phyloP scores from a whole-genome alignment of 192 early-diverging fungal species.

The Backusella circina region DNA sequence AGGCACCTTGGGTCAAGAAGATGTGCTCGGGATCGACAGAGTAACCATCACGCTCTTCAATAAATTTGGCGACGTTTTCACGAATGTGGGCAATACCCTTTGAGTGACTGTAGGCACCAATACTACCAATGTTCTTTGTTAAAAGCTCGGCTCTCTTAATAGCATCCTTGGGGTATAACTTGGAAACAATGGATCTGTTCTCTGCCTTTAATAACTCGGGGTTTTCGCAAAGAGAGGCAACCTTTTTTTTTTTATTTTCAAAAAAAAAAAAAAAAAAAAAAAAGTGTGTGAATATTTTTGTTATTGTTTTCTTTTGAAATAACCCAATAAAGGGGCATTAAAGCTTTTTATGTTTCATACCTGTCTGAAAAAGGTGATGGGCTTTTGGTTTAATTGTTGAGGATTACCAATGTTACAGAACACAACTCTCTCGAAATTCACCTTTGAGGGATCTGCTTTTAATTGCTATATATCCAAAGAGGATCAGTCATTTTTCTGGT shows the following conservation, averaged over 20 bases:
- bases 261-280: not conserved
- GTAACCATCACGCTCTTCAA: slow-evolving; percentile 86
- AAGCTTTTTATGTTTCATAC: slow-evolving; percentile 32
- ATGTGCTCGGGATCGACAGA: slow-evolving; percentile 81
- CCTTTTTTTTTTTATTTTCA: slow-evolving; percentile 53
- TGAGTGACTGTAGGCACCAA: slow-evolving; percentile 94
- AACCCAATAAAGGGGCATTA: not conserved
- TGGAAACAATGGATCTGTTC: slow-evolving; percentile 44
- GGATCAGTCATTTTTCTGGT: not conserved
- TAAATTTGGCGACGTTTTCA: slow-evolving; percentile 87
- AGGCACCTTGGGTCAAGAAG: slow-evolving; percentile 92
- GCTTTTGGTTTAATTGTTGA: slow-evolving; percentile 84
- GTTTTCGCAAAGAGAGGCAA: slow-evolving; percentile 86
- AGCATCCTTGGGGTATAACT: slow-evolving; percentile 83
- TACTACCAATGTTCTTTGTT: slow-evolving; percentile 64
- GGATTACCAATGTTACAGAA: slow-evolving; percentile 94
- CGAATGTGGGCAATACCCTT: slow-evolving; percentile 86
- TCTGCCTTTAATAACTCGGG: slow-evolving; percentile 70
- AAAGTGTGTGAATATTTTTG: not conserved
- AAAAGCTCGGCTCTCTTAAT: slow-evolving; percentile 80
- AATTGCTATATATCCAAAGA: slow-evolving; percentile 32
- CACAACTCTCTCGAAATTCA: slow-evolving; percentile 69
- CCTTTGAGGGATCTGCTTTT: slow-evolving; percentile 34
- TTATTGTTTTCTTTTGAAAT: not conserved
- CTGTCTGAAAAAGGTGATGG: slow-evolving; percentile 97